phyloP scores from a whole-genome alignment of 805 yeast species.

The Clavispora santaluciae region DNA sequence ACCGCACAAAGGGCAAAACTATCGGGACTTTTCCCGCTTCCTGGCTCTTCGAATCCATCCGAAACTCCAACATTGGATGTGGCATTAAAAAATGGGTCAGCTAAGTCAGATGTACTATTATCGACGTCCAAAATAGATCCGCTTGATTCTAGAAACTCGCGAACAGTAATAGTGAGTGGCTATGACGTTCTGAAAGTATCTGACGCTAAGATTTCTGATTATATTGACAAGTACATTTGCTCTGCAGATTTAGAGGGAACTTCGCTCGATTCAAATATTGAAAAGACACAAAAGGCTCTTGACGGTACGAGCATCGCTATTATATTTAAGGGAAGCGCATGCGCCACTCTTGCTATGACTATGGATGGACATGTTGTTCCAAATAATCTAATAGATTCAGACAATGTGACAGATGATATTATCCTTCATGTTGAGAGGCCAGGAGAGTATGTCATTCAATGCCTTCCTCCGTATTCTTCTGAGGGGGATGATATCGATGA shows the following conservation, averaged over 20 bases:
- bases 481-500: constrained; percentile 20
- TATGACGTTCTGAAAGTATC: constrained; percentile 30
- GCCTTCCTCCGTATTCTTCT: constrained; percentile 15
- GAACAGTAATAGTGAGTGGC: constrained; percentile 26
- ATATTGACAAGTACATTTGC: constrained; percentile 41
- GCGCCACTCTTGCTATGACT: constrained; percentile 53
- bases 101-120: constrained; percentile 27
- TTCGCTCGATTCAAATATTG: constrained; percentile 27
- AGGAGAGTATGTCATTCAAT: constrained; percentile 32
- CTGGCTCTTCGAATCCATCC: constrained; percentile 52
- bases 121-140: constrained; percentile 35
- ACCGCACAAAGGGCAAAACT: constrained; percentile 74
- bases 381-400: constrained; percentile 4
- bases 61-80: constrained; percentile 39
- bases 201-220: constrained; percentile 38
- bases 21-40: constrained; percentile 72
- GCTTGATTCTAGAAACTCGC: constrained; percentile 31
- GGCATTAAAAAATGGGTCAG: constrained; percentile 29
- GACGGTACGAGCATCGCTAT: constrained; percentile 41
- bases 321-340: constrained; percentile 45
- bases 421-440: constrained; percentile 24
- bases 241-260: constrained; percentile 40
- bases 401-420: not conserved
- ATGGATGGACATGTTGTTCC: constrained; percentile 32
- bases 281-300: constrained; percentile 29